Conservation (phyloP, 2,329 filamentous ascomycete species). For the Fusarium heterosporum region DNA sequence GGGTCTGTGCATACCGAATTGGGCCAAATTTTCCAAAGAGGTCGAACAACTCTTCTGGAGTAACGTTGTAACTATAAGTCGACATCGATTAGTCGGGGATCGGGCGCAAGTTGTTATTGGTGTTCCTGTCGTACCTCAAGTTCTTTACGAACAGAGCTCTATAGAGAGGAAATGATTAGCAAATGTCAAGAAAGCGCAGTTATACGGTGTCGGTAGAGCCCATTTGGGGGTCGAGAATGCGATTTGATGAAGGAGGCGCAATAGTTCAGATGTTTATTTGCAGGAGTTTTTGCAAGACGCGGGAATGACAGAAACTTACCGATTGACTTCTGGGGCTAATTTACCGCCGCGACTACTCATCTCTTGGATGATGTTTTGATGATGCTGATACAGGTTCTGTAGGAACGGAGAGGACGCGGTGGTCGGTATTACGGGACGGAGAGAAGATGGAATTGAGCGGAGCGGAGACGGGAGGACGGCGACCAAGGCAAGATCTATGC, state of each 20-base stretch:
- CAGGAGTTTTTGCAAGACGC: conserved; percentile 14
- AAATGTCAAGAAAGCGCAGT: conserved; percentile 16
- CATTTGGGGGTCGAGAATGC: conserved; percentile 15
- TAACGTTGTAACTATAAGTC: conserved; percentile 90
- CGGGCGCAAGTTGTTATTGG: conserved; percentile 20
- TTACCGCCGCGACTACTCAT: conserved; percentile 98
- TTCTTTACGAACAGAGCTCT: conserved; percentile 99
- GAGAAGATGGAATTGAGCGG: conserved; percentile 47
- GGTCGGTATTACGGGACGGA: conserved; percentile 43
- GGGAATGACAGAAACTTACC: conserved; percentile 62
- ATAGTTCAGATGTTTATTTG: conserved; percentile 28
- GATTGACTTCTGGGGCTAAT: conserved; percentile 99
- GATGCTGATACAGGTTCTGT: conserved; percentile 50
- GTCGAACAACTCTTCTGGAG: conserved; percentile 96
- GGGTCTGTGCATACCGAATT: conserved; percentile 76
- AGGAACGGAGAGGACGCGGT: conserved; percentile 45
- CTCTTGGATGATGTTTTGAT: conserved; percentile 68
- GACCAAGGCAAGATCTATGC: conserved; percentile 42
- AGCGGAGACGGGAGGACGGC: conserved; percentile 49
- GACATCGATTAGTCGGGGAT: conserved; percentile 65
- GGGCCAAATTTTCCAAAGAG: conserved; percentile 98
- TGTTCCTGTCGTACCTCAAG: conserved; percentile 76
- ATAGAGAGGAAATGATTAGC: conserved; percentile 49
- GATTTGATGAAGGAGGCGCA: conserved; percentile 22
- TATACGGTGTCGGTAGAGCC: conserved; percentile 1